Percentiles rank a stretch among this genome's conserved stretches.
Evolutionary conservation across 1,284 basidiomycete species (phyloP).

Genomic region (Trichosporon inkin): DNA sequence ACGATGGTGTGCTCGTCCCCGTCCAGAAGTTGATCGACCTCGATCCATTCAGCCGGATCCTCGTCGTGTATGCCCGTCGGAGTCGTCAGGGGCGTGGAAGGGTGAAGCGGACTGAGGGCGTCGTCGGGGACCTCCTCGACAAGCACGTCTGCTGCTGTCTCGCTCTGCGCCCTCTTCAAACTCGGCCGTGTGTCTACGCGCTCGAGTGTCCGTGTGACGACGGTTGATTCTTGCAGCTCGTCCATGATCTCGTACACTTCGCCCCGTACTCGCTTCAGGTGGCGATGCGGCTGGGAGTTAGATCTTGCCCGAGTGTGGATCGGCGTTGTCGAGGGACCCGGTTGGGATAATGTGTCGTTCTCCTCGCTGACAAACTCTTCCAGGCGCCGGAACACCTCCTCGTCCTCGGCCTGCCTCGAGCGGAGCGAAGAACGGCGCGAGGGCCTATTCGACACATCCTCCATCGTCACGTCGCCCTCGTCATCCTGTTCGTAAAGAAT

Average conservation of each 20-base stretch:
- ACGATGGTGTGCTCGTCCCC: constrained; percentile 13
- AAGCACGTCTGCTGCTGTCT: constrained; percentile 19
- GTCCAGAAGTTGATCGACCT: constrained; percentile 37
- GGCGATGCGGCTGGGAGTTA: constrained; percentile 25
- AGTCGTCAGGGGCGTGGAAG: background rate
- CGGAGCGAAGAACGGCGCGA: constrained; percentile 4
- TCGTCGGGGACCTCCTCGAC: constrained; percentile 24
- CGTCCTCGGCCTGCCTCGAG: constrained; percentile 14
- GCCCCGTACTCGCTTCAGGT: constrained; percentile 29
- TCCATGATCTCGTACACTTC: constrained; percentile 51
- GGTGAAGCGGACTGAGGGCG: background rate
- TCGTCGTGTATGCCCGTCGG: constrained; percentile 14
- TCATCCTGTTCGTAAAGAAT: constrained; percentile 6
- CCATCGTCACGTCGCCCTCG: constrained; percentile 20
- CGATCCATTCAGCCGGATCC: constrained; percentile 48
- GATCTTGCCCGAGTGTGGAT: background rate
- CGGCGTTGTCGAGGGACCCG: background rate
- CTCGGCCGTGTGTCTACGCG: constrained; percentile 15
- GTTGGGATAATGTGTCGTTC: constrained; percentile 13
- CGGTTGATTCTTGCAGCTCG: constrained; percentile 45
- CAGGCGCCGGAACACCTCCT: constrained; percentile 37
- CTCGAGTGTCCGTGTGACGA: constrained; percentile 33
- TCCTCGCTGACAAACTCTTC: constrained; percentile 39
- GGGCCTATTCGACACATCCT: constrained; percentile 2
- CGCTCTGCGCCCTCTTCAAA: constrained; percentile 3